These are phyloP conservation scores for Penicillium paxilli DNA, from an alignment of 495 filamentous ascomycete species.

Conservation along the genomic window DNA sequence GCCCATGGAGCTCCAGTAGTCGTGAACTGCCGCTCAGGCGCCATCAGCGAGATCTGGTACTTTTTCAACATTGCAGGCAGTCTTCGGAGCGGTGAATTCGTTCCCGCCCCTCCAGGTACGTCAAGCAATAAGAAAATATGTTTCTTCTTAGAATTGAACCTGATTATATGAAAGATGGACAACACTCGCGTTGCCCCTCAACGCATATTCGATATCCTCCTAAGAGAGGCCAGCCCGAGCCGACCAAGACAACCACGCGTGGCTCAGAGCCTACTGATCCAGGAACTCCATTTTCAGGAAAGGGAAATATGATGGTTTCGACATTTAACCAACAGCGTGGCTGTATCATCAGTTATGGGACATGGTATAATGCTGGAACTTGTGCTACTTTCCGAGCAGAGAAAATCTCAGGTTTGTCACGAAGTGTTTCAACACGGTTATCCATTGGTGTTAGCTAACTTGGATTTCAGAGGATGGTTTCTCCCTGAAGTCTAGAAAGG, in stretches of 20 bases:
- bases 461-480: constrained; percentile 48
- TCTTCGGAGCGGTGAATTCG: constrained; percentile 73
- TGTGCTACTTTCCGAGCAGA: constrained; percentile 67
- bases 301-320: constrained; percentile 60
- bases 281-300: constrained; percentile 51
- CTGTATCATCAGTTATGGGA: constrained; percentile 68
- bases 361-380: constrained; percentile 68
- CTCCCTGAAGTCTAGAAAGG: constrained; percentile 61
- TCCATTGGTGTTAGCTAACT: not conserved
- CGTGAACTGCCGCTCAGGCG: constrained; percentile 60
- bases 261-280: constrained; percentile 41
- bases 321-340: constrained; percentile 53
- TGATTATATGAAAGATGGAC: constrained; percentile 52
- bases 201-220: constrained; percentile 66
- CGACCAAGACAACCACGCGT: constrained; percentile 36
- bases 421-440: not conserved
- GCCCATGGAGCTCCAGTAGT: constrained; percentile 68
- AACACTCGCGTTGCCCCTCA: constrained; percentile 61
- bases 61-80: constrained; percentile 77
- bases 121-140: not conserved
- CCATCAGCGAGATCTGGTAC: constrained; percentile 82
- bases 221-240: constrained; percentile 47
- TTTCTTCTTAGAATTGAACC: not conserved
- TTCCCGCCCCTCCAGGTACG: constrained; percentile 60
- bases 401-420: constrained; percentile 40